A percentile compares a stretch with the other conserved stretches of the same genome.
Conservation (phyloP, 495 filamentous ascomycete species). For the Neurospora africana region DNA sequence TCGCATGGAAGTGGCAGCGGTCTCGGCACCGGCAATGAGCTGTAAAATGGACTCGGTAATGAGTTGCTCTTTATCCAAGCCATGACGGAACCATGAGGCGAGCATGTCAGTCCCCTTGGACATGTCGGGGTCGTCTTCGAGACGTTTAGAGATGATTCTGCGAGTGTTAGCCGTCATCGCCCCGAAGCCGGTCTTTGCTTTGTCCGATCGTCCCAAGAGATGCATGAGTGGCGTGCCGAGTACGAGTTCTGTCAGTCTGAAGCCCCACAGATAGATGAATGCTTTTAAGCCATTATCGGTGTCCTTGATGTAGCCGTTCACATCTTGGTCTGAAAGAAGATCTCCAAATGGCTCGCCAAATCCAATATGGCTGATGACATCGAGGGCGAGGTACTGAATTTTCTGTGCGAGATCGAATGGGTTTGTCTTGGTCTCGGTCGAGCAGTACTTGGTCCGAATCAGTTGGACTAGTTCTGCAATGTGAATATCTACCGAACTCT, state of each 20-base stretch:
- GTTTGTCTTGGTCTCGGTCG: constrained; percentile 19
- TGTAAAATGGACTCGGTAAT: constrained; percentile 28
- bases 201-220: constrained; percentile 8
- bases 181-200: constrained; percentile 18
- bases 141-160: constrained; percentile 20
- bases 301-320: constrained; percentile 17
- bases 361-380: constrained; percentile 29
- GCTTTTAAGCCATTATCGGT: constrained; percentile 10
- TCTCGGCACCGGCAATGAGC: constrained; percentile 43
- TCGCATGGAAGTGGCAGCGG: constrained; percentile 50
- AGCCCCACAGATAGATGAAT: not conserved
- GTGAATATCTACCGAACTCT: constrained; percentile 32
- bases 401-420: constrained; percentile 36
- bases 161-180: constrained; percentile 15
- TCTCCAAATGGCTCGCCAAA: constrained; percentile 29
- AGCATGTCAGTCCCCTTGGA: constrained; percentile 25
- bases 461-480: constrained; percentile 30
- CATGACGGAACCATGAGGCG: constrained; percentile 32
- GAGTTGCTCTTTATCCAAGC: constrained; percentile 28
- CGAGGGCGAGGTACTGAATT: constrained; percentile 30
- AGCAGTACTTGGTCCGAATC: constrained; percentile 34
- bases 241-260: constrained; percentile 7
- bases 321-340: constrained; percentile 22
- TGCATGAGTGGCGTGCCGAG: constrained; percentile 8
- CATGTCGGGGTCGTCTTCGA: constrained; percentile 13